Percentiles rank a stretch among this genome's conserved stretches.
Conservation (phyloP, 805 yeast species). For the Candida verbasci region DNA sequence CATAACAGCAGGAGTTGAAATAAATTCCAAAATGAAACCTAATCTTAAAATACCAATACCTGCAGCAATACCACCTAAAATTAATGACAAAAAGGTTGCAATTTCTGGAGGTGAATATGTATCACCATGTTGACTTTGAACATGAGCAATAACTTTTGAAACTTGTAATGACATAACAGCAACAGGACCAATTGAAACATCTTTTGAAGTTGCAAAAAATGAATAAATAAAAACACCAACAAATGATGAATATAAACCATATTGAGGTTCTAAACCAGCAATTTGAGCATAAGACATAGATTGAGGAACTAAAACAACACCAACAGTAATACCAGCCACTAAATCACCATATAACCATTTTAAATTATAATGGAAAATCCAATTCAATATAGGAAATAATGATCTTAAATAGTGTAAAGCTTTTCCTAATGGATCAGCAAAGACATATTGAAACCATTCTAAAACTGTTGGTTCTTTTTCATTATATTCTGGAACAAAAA, state of each 20-base stretch:
- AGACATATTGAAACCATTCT: slow-evolving; percentile 24
- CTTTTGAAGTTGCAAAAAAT: slow-evolving; percentile 91
- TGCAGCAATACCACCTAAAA: slow-evolving; percentile 81
- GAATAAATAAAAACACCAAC: slow-evolving; percentile 87
- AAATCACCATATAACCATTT: slow-evolving; percentile 79
- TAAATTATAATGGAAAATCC: slow-evolving; percentile 81
- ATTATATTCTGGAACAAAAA: slow-evolving; percentile 31
- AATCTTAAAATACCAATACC: slow-evolving; percentile 80
- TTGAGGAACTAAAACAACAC: slow-evolving; percentile 90
- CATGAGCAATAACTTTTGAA: slow-evolving; percentile 67
- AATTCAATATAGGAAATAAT: slow-evolving; percentile 72
- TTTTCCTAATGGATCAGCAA: slow-evolving; percentile 36
- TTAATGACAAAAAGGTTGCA: slow-evolving; percentile 73
- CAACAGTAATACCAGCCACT: slow-evolving; percentile 91
- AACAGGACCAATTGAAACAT: slow-evolving; percentile 94
- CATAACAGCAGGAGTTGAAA: slow-evolving; percentile 86
- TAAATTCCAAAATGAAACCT: slow-evolving; percentile 85
- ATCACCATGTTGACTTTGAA: slow-evolving; percentile 41
- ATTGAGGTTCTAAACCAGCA: slow-evolving; percentile 77
- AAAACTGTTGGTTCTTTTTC: slow-evolving; percentile 31
- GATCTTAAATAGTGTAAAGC: slow-evolving; percentile 51
- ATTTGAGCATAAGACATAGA: slow-evolving; percentile 92
- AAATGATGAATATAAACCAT: slow-evolving; percentile 87
- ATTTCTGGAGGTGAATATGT: slow-evolving; percentile 60
- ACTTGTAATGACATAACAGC: slow-evolving; percentile 92